phyloP scores from a whole-genome alignment of 1,139 yeast genomes.

The Zygosaccharomyces sapae region DNA sequence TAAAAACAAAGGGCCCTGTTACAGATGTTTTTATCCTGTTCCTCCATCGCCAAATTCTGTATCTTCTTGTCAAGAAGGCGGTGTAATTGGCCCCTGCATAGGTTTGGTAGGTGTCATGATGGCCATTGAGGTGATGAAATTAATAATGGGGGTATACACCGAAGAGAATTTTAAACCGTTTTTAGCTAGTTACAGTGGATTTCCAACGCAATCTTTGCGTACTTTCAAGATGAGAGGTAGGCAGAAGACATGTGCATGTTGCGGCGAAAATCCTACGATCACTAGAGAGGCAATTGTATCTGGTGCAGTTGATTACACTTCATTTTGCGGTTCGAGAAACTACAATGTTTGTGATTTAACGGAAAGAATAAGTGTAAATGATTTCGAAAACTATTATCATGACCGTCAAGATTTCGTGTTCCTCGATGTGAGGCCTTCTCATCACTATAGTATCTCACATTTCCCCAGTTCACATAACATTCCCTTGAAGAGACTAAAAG shows the following conservation, averaged over 20 bases:
- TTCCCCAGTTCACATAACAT: conserved; percentile 60
- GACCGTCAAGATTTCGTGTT: conserved; percentile 36
- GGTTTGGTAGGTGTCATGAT: conserved; percentile 86
- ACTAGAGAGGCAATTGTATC: conserved; percentile 44
- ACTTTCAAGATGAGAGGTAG: conserved; percentile 75
- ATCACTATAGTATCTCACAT: conserved; percentile 66
- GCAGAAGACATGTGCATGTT: conserved; percentile 56
- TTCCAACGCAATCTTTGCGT: conserved; percentile 65
- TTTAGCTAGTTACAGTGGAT: conserved; percentile 67
- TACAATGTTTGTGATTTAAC: conserved; percentile 44
- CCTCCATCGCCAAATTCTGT: conserved; percentile 88
- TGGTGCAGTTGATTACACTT: conserved; percentile 55
- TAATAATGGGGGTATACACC: conserved; percentile 56
- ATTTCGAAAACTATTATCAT: conserved; percentile 35
- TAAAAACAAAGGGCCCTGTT: conserved; percentile 76
- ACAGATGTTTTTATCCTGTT: conserved; percentile 84
- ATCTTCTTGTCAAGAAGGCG: conserved; percentile 88
- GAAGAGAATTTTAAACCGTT: conserved; percentile 59
- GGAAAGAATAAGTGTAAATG: conserved; percentile 51
- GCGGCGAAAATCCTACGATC: conserved; percentile 51
- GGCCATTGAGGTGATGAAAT: conserved; percentile 82
- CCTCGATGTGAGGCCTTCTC: conserved; percentile 77
- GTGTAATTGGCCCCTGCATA: conserved; percentile 92
- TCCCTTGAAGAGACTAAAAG: conserved; percentile 51
- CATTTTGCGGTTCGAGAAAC: conserved; percentile 66